Conservation (phyloP, 75 land plant species). For the Isoetes taiwanensis region DNA sequence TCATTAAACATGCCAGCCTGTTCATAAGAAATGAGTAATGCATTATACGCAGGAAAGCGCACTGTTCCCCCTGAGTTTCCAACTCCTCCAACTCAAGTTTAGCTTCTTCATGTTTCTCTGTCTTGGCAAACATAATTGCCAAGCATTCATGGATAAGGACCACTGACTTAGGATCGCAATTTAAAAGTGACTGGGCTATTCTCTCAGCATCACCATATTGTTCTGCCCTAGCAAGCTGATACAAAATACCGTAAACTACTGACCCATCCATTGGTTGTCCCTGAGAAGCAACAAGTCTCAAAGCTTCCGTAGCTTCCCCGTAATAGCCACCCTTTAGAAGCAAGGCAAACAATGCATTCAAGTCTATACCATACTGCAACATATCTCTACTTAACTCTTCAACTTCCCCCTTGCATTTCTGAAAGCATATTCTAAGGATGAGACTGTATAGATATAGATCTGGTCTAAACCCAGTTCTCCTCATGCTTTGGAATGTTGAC, state of each 20-base stretch:
- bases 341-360: constrained; percentile 24
- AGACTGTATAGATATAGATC: constrained; percentile 30
- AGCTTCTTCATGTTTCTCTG: constrained; percentile 38
- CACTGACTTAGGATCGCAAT: constrained; percentile 13
- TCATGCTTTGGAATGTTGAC: constrained; percentile 32
- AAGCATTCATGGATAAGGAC: constrained; percentile 27
- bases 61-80: neutral
- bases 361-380: constrained; percentile 23
- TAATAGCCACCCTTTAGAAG: constrained; percentile 46
- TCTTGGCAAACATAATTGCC: constrained; percentile 37
- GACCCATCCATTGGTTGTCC: constrained; percentile 23
- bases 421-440: constrained; percentile 32
- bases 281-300: constrained; percentile 26
- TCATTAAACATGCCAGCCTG: constrained; percentile 31
- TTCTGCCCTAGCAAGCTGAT: constrained; percentile 27
- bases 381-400: constrained; percentile 33
- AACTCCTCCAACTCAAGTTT: constrained; percentile 33
- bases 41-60: constrained; percentile 25
- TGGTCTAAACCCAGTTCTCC: constrained; percentile 38
- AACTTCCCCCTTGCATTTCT: constrained; percentile 20
- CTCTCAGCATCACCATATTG: constrained; percentile 32
- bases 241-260: constrained; percentile 30
- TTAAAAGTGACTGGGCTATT: constrained; percentile 20
- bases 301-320: constrained; percentile 33
- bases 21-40: constrained; percentile 37